Base-by-base conservation (phyloP, 2,329 filamentous ascomycete species). In the Monilinia vaccinii-corymbosi region DNA sequence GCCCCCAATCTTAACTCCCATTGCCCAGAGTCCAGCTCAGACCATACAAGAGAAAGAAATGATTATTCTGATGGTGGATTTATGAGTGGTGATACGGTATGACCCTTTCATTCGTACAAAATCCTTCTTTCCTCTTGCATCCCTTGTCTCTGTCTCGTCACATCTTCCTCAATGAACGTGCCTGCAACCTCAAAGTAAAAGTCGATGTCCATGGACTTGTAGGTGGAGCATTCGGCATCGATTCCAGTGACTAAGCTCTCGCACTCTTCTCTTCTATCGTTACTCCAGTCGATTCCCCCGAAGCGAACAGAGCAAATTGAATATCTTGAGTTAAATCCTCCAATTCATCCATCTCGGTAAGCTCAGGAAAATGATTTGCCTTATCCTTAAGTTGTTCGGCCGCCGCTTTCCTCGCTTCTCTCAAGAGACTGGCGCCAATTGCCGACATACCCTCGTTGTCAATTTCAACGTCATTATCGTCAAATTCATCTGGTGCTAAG, bases 401-500 rank as follows among this genome's bases (percentile, higher is more conserved):
- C 14, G 65, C 66, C 13, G 65, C 64, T 42, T 63, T 63, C 57
- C 67, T 65, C 8, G 67, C 69, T 62, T 71, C 67, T 61, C 64
- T 61, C 16, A 72, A 49, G 51, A 71, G 62, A 28, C 55, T 58
- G 6, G 64, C 63, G 4, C 68, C 68, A 16, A 71, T 64, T 34
- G 67, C 64, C 44, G 65, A 68, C 67, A 71, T 66, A 0, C 67
- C 69, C 53, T 71, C 68, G 34, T 68, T 66, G 34, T 69, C 68
- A 3, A 46, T 55, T 23, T 64, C 62, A n/a, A 62, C 65, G n/a
- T 66, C 63, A 21, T 53, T 53, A 11, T 62, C 73, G 13, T 80
- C 76, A 6, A 84, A 75, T 51, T 92, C 88, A 63, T 93, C 88
- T 28, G 45, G 79, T 3, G 81, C 79, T 4, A 97, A 78, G 1